phyloP scores from a whole-genome alignment of 208 protist genomes.

The Trypanosoma avium region DNA sequence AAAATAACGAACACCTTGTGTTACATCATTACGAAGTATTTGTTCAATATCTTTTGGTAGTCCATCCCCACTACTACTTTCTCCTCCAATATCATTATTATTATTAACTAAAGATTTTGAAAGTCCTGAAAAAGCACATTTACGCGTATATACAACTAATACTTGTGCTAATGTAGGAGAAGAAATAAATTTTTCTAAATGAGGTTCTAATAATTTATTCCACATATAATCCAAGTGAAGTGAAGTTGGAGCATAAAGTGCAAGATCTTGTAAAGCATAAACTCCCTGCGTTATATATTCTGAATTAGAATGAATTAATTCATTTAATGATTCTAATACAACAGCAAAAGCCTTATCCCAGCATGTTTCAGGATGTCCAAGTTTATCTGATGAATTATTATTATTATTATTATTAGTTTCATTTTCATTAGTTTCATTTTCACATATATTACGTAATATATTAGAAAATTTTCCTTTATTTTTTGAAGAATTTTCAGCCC shows the following conservation, averaged over 20 bases:
- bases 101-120: neutral
- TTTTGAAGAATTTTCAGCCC: neutral
- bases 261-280: slow-evolving; percentile 81
- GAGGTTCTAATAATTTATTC: slow-evolving; percentile 43
- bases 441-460: slow-evolving; percentile 1
- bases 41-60: slow-evolving; percentile 58
- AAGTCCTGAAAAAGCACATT: slow-evolving; percentile 61
- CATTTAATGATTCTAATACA: slow-evolving; percentile 41
- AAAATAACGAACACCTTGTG: slow-evolving; percentile 60
- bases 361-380: too few relatives aligned
- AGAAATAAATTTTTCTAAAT: slow-evolving; percentile 45
- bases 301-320: slow-evolving; percentile 50
- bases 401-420: slow-evolving; percentile 1
- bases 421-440: neutral
- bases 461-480: neutral
- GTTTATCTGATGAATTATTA: too few relatives aligned
- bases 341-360: slow-evolving; percentile 65
- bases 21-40: slow-evolving; percentile 43
- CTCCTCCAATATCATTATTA: slow-evolving; percentile 1
- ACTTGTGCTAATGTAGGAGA: slow-evolving; percentile 38
- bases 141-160: slow-evolving; percentile 61
- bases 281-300: slow-evolving; percentile 38
- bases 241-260: slow-evolving; percentile 70
- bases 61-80: slow-evolving; percentile 27
- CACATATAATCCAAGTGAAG: slow-evolving; percentile 71